Evolutionary conservation across 1,284 basidiomycete genomes (phyloP).

Genomic region (Boletus semigastroideus): DNA sequence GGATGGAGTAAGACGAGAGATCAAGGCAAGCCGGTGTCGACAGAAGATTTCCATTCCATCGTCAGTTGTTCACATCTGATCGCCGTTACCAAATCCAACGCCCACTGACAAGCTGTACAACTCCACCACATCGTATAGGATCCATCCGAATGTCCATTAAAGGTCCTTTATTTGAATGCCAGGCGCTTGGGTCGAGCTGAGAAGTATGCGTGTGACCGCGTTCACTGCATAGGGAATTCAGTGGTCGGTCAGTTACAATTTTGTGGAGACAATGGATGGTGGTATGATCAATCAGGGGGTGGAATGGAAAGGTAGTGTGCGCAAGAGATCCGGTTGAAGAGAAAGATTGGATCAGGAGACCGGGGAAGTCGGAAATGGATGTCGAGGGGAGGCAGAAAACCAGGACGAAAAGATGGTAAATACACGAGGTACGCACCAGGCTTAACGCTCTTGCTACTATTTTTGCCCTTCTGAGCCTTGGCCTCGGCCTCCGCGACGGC

Average conservation of each 20-base stretch:
- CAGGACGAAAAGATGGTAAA: background rate
- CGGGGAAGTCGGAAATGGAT: conserved; percentile 2
- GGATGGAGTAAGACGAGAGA: background rate
- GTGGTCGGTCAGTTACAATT: conserved; percentile 17
- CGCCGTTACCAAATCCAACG: conserved; percentile 22
- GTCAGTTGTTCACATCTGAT: conserved; percentile 19
- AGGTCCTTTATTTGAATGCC: conserved; percentile 64
- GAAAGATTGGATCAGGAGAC: background rate
- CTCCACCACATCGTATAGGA: background rate
- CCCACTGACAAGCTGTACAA: conserved; percentile 23
- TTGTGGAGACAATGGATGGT: conserved; percentile 1
- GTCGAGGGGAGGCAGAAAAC: background rate
- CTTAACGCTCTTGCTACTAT: conserved; percentile 36
- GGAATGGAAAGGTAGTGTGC: background rate
- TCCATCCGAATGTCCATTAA: conserved; percentile 13
- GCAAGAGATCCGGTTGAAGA: background rate
- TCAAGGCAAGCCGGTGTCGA: conserved; percentile 4
- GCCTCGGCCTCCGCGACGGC: conserved; percentile 30
- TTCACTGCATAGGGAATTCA: conserved; percentile 49
- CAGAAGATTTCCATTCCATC: conserved; percentile 1
- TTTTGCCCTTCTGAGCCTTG: conserved; percentile 39
- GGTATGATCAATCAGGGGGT: conserved; percentile 12
- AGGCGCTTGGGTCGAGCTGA: conserved; percentile 86
- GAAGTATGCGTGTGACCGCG: conserved; percentile 69
- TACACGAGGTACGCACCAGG: conserved; percentile 35